Evolutionary conservation across 2,329 filamentous ascomycete species (phyloP), one percentile per base, ranked within the genome.

Genomic region (Stemphylium beticola): DNA sequence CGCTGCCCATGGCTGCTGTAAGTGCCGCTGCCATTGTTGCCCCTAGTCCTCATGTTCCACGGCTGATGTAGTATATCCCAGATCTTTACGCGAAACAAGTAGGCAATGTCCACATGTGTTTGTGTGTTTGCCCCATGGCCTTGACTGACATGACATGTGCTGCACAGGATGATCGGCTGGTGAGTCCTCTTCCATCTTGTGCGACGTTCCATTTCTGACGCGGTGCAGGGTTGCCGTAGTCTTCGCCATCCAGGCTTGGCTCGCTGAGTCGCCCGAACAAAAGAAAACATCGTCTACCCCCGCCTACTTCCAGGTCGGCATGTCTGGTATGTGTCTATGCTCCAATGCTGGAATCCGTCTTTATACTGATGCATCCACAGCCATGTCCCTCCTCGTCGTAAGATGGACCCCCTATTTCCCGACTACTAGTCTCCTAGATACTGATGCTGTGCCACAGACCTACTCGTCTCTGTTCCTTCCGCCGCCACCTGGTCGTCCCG

Each of bases 41-140:
- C 42, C 26, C 26, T n/a, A 29, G 10, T 46, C 45, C 39, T 57
- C 46, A 56, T 47, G 57, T 63, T 55, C 57, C 67, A 63, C 60
- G 45, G 66, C 68, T 74, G 57, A 72, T 62, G 65, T 63, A 44
- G 36, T 60, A 37, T 47, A 37, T 47, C 52, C 56, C 61, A 87
- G 84, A 96, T 96, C 83, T 95, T 96, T 74, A 95, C 90, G 67
- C 85, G 92, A 65, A 96, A 96, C 79, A 90, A 91, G 83, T 95
- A 78, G 81, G 60, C 36, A 32, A 48, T 42, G 42, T 45, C 50
- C 42, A 18, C 18, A 45, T 48, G 45, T 49, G 34, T 47, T 46
- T 39, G 48, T 43, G 38, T 44, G 29, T 42, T 37, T 41, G 51
- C 47, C 53, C 44, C 40, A 44, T 42, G 42, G 55, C 43, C 46